phyloP scores from a whole-genome alignment of 805 yeast species.

The Danielozyma ontarioensis region DNA sequence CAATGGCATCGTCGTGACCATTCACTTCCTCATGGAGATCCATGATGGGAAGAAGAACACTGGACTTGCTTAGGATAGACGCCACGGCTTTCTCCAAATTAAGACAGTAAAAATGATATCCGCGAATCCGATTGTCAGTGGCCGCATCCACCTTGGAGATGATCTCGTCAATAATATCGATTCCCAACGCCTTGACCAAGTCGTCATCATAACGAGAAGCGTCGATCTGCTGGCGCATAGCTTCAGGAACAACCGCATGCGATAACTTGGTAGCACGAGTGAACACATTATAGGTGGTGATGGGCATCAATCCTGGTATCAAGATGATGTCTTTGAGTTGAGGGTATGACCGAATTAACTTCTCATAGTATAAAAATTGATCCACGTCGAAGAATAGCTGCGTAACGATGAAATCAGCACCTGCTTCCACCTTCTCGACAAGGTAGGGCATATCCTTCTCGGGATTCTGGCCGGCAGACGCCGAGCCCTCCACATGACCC shows the following conservation, averaged over 20 bases:
- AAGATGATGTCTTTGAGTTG: constrained; percentile 48
- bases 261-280: constrained; percentile 84
- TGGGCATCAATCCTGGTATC: constrained; percentile 89
- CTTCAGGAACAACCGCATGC: constrained; percentile 74
- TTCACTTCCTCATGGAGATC: constrained; percentile 26
- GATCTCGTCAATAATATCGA: constrained; percentile 62
- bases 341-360: constrained; percentile 37
- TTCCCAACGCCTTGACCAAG: constrained; percentile 76
- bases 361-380: constrained; percentile 65
- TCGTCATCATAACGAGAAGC: constrained; percentile 61
- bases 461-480: constrained; percentile 56
- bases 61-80: constrained; percentile 63
- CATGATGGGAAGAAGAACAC: constrained; percentile 43
- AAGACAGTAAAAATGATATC: constrained; percentile 89
- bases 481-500: constrained; percentile 90
- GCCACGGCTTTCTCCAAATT: constrained; percentile 92
- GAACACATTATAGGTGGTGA: constrained; percentile 77
- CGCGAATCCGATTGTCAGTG: constrained; percentile 58
- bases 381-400: constrained; percentile 88
- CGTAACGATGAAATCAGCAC: constrained; percentile 90
- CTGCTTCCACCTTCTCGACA: constrained; percentile 83
- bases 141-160: constrained; percentile 50
- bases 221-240: constrained; percentile 50
- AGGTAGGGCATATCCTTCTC: constrained; percentile 70
- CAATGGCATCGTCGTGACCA: constrained; percentile 27